These are phyloP conservation scores for Botrytis elliptica DNA, from an alignment of 2,329 filamentous ascomycete species.

Conservation along the genomic window DNA sequence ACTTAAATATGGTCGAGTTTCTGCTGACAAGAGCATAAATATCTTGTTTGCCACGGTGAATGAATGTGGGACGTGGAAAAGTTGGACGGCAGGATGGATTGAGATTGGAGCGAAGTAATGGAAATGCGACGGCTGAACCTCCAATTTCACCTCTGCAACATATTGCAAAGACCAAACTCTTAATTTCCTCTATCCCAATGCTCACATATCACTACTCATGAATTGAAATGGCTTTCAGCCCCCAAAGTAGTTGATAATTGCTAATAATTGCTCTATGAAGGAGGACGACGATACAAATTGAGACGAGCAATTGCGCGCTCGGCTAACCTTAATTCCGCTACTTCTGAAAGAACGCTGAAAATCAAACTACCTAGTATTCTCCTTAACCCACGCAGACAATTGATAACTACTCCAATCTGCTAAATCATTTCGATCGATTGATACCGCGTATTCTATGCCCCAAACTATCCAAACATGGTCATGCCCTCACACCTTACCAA, in stretches of 20 bases:
- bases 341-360: conserved; percentile 25
- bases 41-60: conserved; percentile 26
- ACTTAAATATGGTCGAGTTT: neutral
- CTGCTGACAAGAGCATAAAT: conserved; percentile 32
- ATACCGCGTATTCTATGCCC: neutral
- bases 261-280: conserved; percentile 37
- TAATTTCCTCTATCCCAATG: conserved; percentile 15
- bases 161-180: conserved; percentile 24
- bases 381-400: conserved; percentile 17
- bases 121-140: conserved; percentile 19
- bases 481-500: neutral
- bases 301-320: conserved; percentile 23
- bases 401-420: conserved; percentile 20
- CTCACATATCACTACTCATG: conserved; percentile 35
- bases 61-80: conserved; percentile 24
- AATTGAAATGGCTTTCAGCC: conserved; percentile 26
- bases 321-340: conserved; percentile 26
- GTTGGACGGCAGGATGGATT: conserved; percentile 19
- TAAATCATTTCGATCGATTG: neutral
- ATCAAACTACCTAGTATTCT: conserved; percentile 15
- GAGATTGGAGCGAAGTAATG: conserved; percentile 14
- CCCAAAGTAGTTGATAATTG: conserved; percentile 31
- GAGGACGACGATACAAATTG: conserved; percentile 29
- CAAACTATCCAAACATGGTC: neutral
- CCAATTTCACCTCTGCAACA: conserved; percentile 31